Percentiles rank a stretch among this genome's conserved stretches.
phyloP scores from a whole-genome alignment of 2,329 filamentous ascomycete genomes.

The Cercospora beticola region DNA sequence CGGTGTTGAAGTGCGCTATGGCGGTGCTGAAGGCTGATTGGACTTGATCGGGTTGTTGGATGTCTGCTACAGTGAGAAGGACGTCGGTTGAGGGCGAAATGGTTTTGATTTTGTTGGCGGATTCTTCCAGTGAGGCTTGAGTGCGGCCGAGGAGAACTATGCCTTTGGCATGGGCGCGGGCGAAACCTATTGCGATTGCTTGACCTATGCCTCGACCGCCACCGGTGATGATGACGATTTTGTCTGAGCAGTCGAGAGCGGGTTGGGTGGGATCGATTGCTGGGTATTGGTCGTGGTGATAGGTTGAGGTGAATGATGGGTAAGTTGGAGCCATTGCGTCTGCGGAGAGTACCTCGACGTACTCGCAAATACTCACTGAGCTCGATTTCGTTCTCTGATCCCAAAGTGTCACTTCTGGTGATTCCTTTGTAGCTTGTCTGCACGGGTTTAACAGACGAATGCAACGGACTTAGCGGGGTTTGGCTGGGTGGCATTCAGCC shows the following conservation, averaged over 20 bases:
- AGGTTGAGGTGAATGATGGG: constrained; percentile 41
- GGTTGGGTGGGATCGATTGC: constrained; percentile 44
- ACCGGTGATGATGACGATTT: constrained; percentile 39
- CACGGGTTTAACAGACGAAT: background rate
- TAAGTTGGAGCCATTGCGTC: constrained; percentile 7
- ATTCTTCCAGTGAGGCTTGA: constrained; percentile 18
- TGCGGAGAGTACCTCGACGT: too few species aligned
- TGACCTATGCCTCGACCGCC: constrained; percentile 23
- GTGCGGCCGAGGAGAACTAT: constrained; percentile 25
- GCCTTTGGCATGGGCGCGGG: constrained; percentile 19
- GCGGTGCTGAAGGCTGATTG: background rate
- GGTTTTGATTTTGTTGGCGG: constrained; percentile 8
- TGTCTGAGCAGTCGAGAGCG: constrained; percentile 43
- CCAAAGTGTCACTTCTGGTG: background rate
- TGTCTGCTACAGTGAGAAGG: constrained; percentile 20
- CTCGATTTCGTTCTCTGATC: background rate
- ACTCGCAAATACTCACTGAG: background rate
- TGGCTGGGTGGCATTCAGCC: background rate
- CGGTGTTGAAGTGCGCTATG: background rate
- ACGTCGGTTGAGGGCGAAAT: constrained; percentile 14
- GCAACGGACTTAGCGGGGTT: background rate
- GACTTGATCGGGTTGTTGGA: background rate
- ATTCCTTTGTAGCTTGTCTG: background rate
- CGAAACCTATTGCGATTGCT: constrained; percentile 25
- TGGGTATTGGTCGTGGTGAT: constrained; percentile 39